Conservation (phyloP, 768 basidiomycete genomes). For the Lactifluus subvellereus region DNA sequence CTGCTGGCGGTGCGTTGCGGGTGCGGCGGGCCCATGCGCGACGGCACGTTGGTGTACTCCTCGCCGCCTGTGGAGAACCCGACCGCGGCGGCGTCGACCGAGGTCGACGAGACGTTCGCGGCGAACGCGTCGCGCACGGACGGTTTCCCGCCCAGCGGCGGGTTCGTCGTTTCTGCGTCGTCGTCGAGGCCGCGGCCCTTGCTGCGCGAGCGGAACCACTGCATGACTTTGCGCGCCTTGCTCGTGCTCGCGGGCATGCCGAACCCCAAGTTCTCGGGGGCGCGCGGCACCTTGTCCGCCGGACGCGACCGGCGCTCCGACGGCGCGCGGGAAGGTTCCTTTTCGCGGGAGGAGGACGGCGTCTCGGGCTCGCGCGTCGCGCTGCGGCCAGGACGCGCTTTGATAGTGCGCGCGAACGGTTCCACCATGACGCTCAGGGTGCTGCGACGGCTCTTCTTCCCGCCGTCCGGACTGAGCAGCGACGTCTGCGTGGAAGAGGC, state of each 20-base stretch:
- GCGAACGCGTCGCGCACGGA: slow-evolving; percentile 19
- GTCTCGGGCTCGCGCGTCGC: slow-evolving; percentile 29
- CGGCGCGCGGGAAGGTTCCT: slow-evolving; percentile 27
- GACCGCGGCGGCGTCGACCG: slow-evolving; percentile 11
- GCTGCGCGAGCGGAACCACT: slow-evolving; percentile 87
- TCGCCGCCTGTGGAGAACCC: background rate
- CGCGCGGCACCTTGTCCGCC: slow-evolving; percentile 30
- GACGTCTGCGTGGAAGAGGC: slow-evolving; percentile 26
- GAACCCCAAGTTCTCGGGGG: slow-evolving; percentile 25
- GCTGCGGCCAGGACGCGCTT: slow-evolving; percentile 29
- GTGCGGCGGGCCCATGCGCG: slow-evolving; percentile 16
- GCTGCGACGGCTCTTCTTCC: slow-evolving; percentile 22
- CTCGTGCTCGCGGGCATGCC: slow-evolving; percentile 67
- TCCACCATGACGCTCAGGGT: slow-evolving; percentile 33
- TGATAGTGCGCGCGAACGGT: slow-evolving; percentile 54
- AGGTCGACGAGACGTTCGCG: slow-evolving; percentile 15
- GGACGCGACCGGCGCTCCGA: slow-evolving; percentile 11
- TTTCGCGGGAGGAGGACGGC: slow-evolving; percentile 32
- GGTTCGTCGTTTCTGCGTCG: slow-evolving; percentile 21
- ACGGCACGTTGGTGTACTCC: slow-evolving; percentile 3
- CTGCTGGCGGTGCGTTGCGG: slow-evolving; percentile 18
- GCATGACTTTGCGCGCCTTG: slow-evolving; percentile 94
- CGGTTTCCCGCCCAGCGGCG: slow-evolving; percentile 7
- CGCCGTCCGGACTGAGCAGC: slow-evolving; percentile 35
- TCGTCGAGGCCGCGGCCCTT: slow-evolving; percentile 36